Conservation (phyloP, 2,329 filamentous ascomycete species). For the Penicillium verrucosum region DNA sequence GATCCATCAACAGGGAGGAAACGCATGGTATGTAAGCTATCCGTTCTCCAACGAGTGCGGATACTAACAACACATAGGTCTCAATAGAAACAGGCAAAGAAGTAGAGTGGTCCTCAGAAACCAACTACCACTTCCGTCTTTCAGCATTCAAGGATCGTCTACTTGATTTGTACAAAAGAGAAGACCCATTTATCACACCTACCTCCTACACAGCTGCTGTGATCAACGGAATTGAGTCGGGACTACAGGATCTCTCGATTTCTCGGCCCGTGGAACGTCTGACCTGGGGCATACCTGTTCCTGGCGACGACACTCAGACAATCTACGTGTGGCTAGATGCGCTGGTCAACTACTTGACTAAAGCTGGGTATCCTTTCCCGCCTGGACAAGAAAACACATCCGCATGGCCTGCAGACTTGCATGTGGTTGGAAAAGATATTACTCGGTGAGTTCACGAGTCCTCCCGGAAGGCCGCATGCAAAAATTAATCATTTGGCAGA, state of each 20-base stretch:
- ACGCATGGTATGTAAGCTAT: conserved; percentile 57
- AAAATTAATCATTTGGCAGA: conserved; percentile 31
- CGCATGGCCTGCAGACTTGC: conserved; percentile 87
- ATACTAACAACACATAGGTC: conserved; percentile 40
- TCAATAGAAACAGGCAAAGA: conserved; percentile 84
- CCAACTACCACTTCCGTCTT: conserved; percentile 91
- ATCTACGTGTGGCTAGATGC: conserved; percentile 99
- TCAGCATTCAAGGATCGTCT: conserved; percentile 77
- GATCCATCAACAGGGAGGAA: conserved; percentile 79
- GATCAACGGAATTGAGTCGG: conserved; percentile 68
- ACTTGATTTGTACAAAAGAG: conserved; percentile 72
- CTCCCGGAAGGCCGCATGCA: background rate
- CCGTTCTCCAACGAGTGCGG: background rate
- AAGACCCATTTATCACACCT: conserved; percentile 76
- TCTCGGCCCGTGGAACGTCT: conserved; percentile 76
- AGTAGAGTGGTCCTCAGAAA: conserved; percentile 91
- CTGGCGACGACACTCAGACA: conserved; percentile 78
- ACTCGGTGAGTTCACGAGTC: conserved; percentile 53
- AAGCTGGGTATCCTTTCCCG: conserved; percentile 74
- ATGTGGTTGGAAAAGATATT: conserved; percentile 96
- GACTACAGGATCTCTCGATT: conserved; percentile 82
- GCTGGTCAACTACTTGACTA: conserved; percentile 88
- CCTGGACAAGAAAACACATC: conserved; percentile 60
- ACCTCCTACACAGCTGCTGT: conserved; percentile 72
- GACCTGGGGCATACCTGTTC: conserved; percentile 85